These are phyloP conservation scores for Butyriboletus loyo DNA, from an alignment of 768 basidiomycete genomes.

Conservation along the genomic window DNA sequence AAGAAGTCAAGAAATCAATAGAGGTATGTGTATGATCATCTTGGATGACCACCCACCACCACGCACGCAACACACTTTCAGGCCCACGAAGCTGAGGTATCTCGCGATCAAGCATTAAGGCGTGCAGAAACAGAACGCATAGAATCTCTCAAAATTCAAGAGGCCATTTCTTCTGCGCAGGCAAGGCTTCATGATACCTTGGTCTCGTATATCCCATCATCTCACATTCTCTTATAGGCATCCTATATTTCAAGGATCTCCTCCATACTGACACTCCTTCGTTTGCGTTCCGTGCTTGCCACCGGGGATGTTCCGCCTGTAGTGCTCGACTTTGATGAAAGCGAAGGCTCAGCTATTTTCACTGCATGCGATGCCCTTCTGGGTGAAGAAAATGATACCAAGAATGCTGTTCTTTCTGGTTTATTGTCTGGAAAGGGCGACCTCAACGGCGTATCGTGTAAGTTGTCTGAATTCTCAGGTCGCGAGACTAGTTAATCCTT, in stretches of 20 bases:
- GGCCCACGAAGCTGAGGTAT: constrained; percentile 63
- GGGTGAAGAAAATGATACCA: constrained; percentile 50
- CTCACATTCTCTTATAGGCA: constrained; percentile 35
- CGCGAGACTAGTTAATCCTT: constrained; percentile 5
- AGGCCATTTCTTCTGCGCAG: constrained; percentile 57
- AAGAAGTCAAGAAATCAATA: constrained; percentile 78
- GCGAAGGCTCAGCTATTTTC: constrained; percentile 55
- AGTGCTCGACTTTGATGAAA: constrained; percentile 42
- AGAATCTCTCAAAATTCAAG: constrained; percentile 52
- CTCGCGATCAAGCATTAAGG: constrained; percentile 52
- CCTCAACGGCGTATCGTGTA: constrained; percentile 63
- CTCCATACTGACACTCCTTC: constrained; percentile 57
- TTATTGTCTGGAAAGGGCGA: constrained; percentile 59
- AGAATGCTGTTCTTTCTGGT: constrained; percentile 49
- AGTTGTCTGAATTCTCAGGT: constrained; percentile 19
- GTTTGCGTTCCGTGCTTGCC: constrained; percentile 50
- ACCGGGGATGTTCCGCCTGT: constrained; percentile 43
- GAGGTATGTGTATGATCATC: constrained; percentile 68
- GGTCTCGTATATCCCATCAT: not conserved
- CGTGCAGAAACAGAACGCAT: constrained; percentile 54
- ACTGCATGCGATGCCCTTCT: constrained; percentile 53
- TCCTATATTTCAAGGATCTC: constrained; percentile 41
- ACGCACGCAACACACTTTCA: constrained; percentile 25
- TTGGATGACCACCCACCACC: not conserved
- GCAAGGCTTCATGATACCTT: constrained; percentile 33